A percentile compares a stretch with the other conserved stretches of the same genome.
Conservation (phyloP, 2,329 filamentous ascomycete genomes). For the Colletotrichum sp. region DNA sequence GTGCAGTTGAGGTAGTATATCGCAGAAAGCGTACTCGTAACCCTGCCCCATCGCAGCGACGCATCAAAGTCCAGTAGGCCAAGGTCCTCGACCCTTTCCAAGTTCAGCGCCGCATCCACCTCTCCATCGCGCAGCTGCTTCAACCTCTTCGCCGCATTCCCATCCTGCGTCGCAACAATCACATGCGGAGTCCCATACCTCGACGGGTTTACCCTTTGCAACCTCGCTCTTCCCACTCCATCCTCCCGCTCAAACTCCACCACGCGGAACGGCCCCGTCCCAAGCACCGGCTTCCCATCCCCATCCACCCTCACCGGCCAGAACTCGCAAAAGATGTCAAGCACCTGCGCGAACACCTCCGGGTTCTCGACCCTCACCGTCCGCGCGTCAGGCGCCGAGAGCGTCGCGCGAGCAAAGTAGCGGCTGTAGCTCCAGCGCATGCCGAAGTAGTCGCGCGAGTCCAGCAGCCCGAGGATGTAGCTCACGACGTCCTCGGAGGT, state of each 20-base stretch:
- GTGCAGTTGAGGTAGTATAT: conserved; percentile 12
- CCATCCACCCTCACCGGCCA: background rate
- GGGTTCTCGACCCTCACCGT: background rate
- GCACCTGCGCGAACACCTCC: background rate
- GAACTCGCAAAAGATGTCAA: conserved; percentile 6
- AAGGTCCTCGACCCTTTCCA: background rate
- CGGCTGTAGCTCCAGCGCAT: conserved; percentile 15
- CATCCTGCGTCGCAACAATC: background rate
- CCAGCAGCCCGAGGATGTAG: background rate
- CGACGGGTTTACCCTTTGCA: background rate
- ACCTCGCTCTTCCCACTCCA: background rate
- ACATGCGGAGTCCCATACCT: background rate
- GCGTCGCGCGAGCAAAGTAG: background rate
- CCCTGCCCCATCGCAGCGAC: background rate
- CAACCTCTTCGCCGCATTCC: background rate
- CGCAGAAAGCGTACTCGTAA: background rate
- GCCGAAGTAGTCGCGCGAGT: conserved; percentile 10
- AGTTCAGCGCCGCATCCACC: background rate
- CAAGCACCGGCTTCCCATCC: background rate
- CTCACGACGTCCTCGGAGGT: background rate
- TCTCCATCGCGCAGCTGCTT: background rate
- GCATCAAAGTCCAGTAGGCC: background rate
- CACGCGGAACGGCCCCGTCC: background rate
- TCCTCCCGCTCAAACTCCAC: background rate
- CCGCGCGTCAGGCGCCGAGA: background rate